Conservation (phyloP, 495 filamentous ascomycete genomes). For the Hyphodiscus hymeniophilus region DNA sequence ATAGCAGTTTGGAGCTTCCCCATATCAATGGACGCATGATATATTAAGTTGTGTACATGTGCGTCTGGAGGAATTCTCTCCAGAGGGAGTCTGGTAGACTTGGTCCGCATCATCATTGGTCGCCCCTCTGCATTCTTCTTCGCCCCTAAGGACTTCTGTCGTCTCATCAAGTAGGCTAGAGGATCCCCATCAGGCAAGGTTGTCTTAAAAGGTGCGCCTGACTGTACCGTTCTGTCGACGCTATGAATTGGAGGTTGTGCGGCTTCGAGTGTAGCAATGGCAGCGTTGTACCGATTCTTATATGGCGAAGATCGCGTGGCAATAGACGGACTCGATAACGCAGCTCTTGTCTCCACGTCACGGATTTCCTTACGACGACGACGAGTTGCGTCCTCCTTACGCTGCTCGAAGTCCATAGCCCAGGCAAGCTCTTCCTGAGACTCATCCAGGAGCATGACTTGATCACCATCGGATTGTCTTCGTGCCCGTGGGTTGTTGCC, state of each 20-base stretch:
- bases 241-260: too few species aligned
- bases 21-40: background rate
- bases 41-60: slow-evolving; percentile 21
- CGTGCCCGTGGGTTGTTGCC: background rate
- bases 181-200: slow-evolving; percentile 29
- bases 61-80: slow-evolving; percentile 28
- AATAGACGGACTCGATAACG: background rate
- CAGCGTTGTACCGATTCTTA: slow-evolving; percentile 29
- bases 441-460: background rate
- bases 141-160: slow-evolving; percentile 27
- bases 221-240: too few species aligned
- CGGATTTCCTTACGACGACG: slow-evolving; percentile 20
- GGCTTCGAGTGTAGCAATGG: slow-evolving; percentile 23
- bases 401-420: slow-evolving; percentile 29
- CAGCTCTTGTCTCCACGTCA: background rate
- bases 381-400: slow-evolving; percentile 25
- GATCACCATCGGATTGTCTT: background rate
- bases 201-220: slow-evolving; percentile 25
- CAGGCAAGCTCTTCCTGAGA: slow-evolving; percentile 22
- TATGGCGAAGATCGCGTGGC: slow-evolving; percentile 19
- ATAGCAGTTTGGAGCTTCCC: background rate
- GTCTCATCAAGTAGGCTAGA: slow-evolving; percentile 31
- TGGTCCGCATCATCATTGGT: slow-evolving; percentile 27
- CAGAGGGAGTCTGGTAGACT: slow-evolving; percentile 37
- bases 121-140: slow-evolving; percentile 8